These are phyloP conservation scores for Ilex aquifolium DNA, from an alignment of 257 asterid genomes.

Conservation along the genomic window DNA sequence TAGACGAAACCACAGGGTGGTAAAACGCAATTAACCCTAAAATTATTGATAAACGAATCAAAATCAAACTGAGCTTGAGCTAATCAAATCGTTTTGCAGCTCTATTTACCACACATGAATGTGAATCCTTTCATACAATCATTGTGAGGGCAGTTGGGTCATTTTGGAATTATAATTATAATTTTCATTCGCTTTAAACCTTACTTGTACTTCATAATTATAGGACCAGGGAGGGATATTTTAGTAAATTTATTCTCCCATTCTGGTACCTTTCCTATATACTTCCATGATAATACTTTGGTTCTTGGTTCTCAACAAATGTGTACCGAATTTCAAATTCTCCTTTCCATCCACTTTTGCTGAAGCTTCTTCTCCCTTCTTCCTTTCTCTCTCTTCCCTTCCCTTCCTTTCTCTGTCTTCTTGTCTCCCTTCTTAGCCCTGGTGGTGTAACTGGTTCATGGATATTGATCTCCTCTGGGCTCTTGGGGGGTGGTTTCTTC, in stretches of 20 bases:
- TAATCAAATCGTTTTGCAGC: too few species aligned
- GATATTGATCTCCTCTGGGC: slow-evolving; percentile 49
- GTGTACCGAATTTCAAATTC: slow-evolving; percentile 43
- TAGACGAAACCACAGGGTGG: too few species aligned
- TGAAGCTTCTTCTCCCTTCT: slow-evolving; percentile 14
- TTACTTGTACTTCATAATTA: neutral
- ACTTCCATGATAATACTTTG: slow-evolving; percentile 22
- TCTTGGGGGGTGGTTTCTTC: slow-evolving; percentile 47
- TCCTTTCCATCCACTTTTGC: slow-evolving; percentile 25
- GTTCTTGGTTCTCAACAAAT: slow-evolving; percentile 21
- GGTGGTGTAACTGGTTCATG: slow-evolving; percentile 40
- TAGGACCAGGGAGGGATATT: neutral
- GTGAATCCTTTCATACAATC: too few species aligned
- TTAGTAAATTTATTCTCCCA: slow-evolving; percentile 11
- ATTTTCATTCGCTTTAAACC: too few species aligned
- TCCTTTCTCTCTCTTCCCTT: slow-evolving; percentile 5
- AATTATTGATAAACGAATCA: too few species aligned
- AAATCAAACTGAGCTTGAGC: too few species aligned
- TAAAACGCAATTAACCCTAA: too few species aligned
- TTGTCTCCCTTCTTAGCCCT: slow-evolving; percentile 3
- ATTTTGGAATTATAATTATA: too few species aligned
- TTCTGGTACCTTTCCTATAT: slow-evolving; percentile 13
- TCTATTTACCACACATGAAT: too few species aligned
- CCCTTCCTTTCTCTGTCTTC: slow-evolving; percentile 5
- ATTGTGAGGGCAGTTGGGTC: too few species aligned